phyloP scores from a whole-genome alignment of 1,284 basidiomycete species.

The Ustilago xerochloae region DNA sequence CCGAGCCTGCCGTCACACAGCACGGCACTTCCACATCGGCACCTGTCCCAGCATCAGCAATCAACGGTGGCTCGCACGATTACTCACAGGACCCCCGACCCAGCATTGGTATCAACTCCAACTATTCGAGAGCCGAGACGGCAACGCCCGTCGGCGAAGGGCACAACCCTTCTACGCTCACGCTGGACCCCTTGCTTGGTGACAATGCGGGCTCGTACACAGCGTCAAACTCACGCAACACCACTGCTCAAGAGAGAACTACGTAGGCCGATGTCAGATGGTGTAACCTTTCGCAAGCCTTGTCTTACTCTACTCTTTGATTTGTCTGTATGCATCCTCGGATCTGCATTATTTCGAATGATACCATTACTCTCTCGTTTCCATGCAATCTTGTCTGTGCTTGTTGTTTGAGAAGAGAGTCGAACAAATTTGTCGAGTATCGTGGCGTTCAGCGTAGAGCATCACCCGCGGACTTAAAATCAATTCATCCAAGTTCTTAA shows the following conservation, averaged over 20 bases:
- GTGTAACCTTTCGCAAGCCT: no score
- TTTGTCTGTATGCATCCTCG: background rate
- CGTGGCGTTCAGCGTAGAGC: no score
- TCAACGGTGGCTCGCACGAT: background rate
- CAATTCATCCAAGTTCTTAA: no score
- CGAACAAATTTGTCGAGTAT: no score
- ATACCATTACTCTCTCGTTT: background rate
- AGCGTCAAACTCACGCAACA: background rate
- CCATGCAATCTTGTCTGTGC: no score
- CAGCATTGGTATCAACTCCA: conserved; percentile 29
- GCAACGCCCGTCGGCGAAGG: conserved; percentile 5
- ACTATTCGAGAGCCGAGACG: conserved; percentile 18
- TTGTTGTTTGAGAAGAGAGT: no score
- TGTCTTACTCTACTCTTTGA: background rate
- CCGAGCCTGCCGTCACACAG: conserved; percentile 3
- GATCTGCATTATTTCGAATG: background rate
- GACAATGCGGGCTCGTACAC: conserved; percentile 19
- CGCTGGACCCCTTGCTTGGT: conserved; percentile 40
- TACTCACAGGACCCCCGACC: conserved; percentile 25
- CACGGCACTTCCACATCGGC: conserved; percentile 10
- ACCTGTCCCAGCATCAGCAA: conserved; percentile 12
- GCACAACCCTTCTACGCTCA: conserved; percentile 25
- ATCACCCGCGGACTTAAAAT: no score
- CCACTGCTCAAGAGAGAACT: background rate
- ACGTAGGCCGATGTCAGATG: background rate